Evolutionary conservation across 2,329 filamentous ascomycete species (phyloP).

Genomic region (Chrysoporthe deuterocubensis): DNA sequence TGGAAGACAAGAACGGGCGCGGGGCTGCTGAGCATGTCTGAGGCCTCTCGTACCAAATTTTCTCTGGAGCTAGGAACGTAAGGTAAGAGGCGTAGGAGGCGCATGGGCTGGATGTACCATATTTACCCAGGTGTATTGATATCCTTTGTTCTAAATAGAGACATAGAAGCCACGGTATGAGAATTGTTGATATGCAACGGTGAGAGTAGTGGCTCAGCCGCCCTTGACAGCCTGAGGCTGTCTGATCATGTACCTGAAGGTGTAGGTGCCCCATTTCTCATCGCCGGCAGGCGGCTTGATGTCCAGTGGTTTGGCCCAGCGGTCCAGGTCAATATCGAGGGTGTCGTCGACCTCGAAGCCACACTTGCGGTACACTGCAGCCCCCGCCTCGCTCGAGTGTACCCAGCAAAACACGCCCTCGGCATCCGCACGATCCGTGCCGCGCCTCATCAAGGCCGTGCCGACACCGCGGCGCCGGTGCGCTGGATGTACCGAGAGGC

Average conservation of each 20-base stretch:
- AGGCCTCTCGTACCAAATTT: not conserved
- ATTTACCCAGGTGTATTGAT: not conserved
- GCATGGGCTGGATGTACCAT: not conserved
- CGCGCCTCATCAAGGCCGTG: constrained; percentile 39
- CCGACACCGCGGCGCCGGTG: constrained; percentile 41
- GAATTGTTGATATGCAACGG: not conserved
- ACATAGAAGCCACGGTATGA: not conserved
- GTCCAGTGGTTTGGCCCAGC: constrained; percentile 34
- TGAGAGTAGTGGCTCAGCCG: not conserved
- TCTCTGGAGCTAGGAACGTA: not conserved
- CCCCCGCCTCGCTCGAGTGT: constrained; percentile 40
- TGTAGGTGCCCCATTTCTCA: constrained; percentile 40
- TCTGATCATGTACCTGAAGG: constrained; percentile 40
- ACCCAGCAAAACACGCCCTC: constrained; percentile 40
- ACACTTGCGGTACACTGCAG: constrained; percentile 37
- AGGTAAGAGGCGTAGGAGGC: not conserved
- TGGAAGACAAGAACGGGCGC: not conserved
- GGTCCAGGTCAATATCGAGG: constrained; percentile 39
- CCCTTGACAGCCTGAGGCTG: constrained; percentile 11
- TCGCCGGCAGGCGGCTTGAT: constrained; percentile 31
- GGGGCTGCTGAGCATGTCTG: not conserved
- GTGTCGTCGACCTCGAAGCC: constrained; percentile 38
- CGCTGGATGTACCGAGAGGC: constrained; percentile 38
- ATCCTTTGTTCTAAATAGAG: not conserved
- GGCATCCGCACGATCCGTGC: constrained; percentile 37